Evolutionary conservation across 441 rosid genomes (phyloP).

Genomic region (Euphorbia corollata): DNA sequence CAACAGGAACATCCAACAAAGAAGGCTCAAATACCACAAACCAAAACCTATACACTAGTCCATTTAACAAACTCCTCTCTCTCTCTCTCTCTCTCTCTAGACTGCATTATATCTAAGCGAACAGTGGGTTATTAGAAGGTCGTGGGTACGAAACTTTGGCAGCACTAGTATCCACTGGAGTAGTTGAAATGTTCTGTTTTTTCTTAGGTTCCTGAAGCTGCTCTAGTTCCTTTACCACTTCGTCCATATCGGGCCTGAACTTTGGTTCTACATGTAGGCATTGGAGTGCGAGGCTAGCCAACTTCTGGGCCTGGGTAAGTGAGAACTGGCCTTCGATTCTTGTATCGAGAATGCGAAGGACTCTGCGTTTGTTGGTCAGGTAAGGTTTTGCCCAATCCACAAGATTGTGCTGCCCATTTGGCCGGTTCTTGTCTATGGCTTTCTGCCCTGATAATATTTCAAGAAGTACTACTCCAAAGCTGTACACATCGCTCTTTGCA

Average conservation of each 20-base stretch:
- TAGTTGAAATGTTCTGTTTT: conserved; percentile 7
- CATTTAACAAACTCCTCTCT: conserved; percentile 3
- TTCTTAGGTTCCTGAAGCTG: conserved; percentile 16
- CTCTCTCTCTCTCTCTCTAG: background rate
- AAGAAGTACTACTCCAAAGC: conserved; percentile 70
- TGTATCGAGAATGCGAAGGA: conserved; percentile 43
- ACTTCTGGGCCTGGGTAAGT: conserved; percentile 38
- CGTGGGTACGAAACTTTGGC: conserved; percentile 13
- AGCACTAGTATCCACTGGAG: background rate
- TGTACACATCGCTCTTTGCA: conserved; percentile 66
- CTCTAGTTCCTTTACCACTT: conserved; percentile 45
- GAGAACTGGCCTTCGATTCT: conserved; percentile 61
- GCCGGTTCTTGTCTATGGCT: conserved; percentile 64
- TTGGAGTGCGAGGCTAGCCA: conserved; percentile 44
- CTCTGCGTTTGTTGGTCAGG: conserved; percentile 51
- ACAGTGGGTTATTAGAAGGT: conserved; percentile 17
- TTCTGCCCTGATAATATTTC: conserved; percentile 62
- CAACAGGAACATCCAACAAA: conserved; percentile 1
- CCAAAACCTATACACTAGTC: conserved; percentile 14
- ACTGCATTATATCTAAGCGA: background rate
- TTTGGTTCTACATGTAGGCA: conserved; percentile 46
- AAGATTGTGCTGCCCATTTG: conserved; percentile 59
- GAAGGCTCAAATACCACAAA: conserved; percentile 5
- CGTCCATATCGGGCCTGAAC: conserved; percentile 56
- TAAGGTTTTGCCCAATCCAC: conserved; percentile 70